Percentiles rank a stretch among this genome's conserved stretches.
These are phyloP conservation scores for Colletotrichum scovillei DNA, from an alignment of 2,329 filamentous ascomycete species.

Conservation along the genomic window DNA sequence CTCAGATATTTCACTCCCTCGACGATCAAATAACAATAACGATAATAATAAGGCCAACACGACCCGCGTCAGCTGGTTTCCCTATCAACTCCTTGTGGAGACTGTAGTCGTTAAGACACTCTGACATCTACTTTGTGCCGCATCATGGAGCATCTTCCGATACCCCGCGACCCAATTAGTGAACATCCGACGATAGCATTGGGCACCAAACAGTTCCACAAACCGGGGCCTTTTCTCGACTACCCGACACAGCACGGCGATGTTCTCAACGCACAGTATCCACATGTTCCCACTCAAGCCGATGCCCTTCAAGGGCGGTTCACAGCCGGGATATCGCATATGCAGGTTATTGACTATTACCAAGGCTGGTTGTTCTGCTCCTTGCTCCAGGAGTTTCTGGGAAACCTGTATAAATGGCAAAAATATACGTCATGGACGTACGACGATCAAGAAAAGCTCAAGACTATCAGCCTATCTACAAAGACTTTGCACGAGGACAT, in stretches of 20 bases:
- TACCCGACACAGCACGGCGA: conserved; percentile 17
- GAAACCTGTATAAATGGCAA: neutral
- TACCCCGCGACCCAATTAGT: conserved; percentile 22
- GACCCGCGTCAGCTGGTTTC: no score
- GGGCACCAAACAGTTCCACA: neutral
- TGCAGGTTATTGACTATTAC: conserved; percentile 20
- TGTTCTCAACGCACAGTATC: neutral
- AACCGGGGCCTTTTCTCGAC: conserved; percentile 16
- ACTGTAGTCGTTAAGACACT: neutral
- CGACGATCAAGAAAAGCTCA: neutral
- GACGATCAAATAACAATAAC: no score
- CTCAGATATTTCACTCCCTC: no score
- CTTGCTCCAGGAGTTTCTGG: conserved; percentile 8
- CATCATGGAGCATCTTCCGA: conserved; percentile 27
- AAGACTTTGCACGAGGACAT: conserved; percentile 9
- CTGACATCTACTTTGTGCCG: neutral
- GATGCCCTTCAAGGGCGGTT: conserved; percentile 8
- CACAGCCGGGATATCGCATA: neutral
- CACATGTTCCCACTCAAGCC: conserved; percentile 21
- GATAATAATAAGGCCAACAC: no score
- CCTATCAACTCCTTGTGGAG: no score
- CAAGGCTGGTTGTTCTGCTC: conserved; percentile 22
- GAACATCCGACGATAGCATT: neutral
- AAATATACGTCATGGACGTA: neutral
- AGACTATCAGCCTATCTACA: neutral